Conservation (phyloP, 768 basidiomycete genomes). For the Pleurotus citrinopileatus region DNA sequence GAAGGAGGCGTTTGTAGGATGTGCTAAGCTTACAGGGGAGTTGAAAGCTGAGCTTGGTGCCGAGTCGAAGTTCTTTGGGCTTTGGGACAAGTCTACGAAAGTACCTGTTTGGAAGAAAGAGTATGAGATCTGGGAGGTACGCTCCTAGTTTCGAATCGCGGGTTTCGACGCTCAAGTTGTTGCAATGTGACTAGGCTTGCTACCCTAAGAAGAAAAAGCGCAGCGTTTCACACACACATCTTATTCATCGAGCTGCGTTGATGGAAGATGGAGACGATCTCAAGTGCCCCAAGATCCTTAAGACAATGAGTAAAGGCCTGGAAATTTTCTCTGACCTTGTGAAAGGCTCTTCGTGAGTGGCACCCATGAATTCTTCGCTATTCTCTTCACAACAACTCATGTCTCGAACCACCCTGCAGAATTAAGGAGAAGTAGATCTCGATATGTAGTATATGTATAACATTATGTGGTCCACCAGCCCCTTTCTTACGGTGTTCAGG, state of each 20-base stretch:
- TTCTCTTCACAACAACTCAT: neutral
- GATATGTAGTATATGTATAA: too few species aligned
- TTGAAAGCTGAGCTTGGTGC: conserved; percentile 6
- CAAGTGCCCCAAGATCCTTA: conserved; percentile 1
- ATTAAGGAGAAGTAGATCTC: conserved; percentile 3
- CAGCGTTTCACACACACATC: neutral
- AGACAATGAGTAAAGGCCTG: conserved; percentile 5
- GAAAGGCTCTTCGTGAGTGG: conserved; percentile 4
- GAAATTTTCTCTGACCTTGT: conserved; percentile 9
- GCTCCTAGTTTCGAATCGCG: too few species aligned
- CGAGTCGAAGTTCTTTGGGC: conserved; percentile 1
- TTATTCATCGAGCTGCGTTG: conserved; percentile 1
- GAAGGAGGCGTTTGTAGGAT: conserved; percentile 9
- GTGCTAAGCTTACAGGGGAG: conserved; percentile 7
- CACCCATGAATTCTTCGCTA: neutral
- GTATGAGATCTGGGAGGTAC: conserved; percentile 7
- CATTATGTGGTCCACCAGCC: too few species aligned
- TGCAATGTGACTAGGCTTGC: neutral
- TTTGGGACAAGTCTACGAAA: conserved; percentile 9
- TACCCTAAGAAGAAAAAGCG: conserved; percentile 9
- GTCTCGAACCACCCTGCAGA: neutral
- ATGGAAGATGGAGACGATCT: neutral
- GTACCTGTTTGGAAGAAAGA: conserved; percentile 7
- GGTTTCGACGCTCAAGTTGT: too few species aligned
- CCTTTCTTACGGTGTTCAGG: too few species aligned